Percentiles rank a stretch among this genome's conserved stretches.
Evolutionary conservation across 345 rosid genomes (phyloP).

Genomic region (Mercurialis annua): DNA sequence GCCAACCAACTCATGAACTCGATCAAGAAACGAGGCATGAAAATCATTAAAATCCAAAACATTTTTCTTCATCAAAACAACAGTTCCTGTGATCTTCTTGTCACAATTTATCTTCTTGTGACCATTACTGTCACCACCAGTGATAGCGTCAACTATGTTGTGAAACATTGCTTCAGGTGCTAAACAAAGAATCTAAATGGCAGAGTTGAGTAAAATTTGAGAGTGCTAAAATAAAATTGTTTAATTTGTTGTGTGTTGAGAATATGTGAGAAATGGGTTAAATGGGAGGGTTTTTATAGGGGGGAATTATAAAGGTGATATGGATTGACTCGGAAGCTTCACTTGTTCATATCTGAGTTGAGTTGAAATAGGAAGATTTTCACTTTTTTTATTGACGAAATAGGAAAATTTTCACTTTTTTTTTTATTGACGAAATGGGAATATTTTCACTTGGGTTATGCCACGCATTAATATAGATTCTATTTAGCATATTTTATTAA

Average conservation of each 20-base stretch:
- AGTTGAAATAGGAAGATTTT: no score
- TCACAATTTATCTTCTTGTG: slow-evolving; percentile 4
- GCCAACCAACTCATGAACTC: slow-evolving; percentile 60
- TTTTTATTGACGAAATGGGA: not conserved
- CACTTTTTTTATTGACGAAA: no score
- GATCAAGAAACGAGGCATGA: slow-evolving; percentile 56
- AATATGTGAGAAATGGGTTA: not conserved
- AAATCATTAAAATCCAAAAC: slow-evolving; percentile 83
- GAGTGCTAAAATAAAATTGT: not conserved
- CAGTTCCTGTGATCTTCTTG: slow-evolving; percentile 56
- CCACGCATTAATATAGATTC: no score
- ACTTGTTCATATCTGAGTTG: not conserved
- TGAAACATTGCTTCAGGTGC: slow-evolving; percentile 18
- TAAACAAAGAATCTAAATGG: not conserved
- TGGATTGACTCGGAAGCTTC: not conserved
- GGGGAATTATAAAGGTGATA: not conserved
- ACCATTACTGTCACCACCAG: slow-evolving; percentile 11
- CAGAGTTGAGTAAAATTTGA: not conserved
- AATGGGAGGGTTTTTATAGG: not conserved
- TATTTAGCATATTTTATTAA: no score
- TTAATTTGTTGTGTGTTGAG: not conserved
- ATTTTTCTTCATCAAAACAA: slow-evolving; percentile 83
- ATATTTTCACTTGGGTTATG: no score
- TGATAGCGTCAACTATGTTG: not conserved
- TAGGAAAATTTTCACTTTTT: not conserved